Conservation (phyloP, 306 rosid genomes). For the Cyamopsis tetragonoloba region DNA sequence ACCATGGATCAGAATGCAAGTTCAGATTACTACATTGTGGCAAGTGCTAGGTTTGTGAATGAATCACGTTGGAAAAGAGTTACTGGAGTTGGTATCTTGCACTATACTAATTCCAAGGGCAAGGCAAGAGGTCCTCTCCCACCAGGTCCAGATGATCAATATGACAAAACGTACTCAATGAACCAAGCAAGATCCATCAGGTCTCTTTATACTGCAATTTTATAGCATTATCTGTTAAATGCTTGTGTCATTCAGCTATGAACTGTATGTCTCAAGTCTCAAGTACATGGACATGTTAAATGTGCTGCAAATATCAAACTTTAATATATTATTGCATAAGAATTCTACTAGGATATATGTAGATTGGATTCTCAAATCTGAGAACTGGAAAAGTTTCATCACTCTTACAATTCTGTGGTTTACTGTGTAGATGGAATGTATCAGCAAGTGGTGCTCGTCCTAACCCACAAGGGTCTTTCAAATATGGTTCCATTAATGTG, state of each 20-base stretch:
- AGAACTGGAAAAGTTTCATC: background rate
- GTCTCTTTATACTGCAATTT: constrained; percentile 34
- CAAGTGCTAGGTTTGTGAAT: constrained; percentile 91
- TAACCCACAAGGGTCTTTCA: constrained; percentile 94
- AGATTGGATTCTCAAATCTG: constrained; percentile 2
- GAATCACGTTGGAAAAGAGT: constrained; percentile 79
- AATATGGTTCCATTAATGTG: constrained; percentile 92
- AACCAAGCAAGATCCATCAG: constrained; percentile 98
- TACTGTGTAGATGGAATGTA: constrained; percentile 80
- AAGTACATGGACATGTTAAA: background rate
- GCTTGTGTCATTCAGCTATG: background rate
- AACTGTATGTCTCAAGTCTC: background rate
- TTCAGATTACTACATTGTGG: constrained; percentile 88
- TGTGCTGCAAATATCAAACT: background rate
- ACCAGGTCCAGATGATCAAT: constrained; percentile 66
- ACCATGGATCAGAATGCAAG: constrained; percentile 93
- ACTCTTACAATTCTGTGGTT: constrained; percentile 27
- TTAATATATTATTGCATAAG: background rate
- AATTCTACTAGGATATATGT: background rate
- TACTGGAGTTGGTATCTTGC: constrained; percentile 90
- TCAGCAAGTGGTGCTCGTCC: constrained; percentile 99
- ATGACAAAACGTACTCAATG: constrained; percentile 93
- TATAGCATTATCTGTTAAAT: background rate
- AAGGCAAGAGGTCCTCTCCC: constrained; percentile 92
- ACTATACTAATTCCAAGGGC: constrained; percentile 86